A percentile compares a stretch with the other conserved stretches of the same genome.
These are phyloP conservation scores for Pyrenochaeta sp. DNA, from an alignment of 2,329 filamentous ascomycete genomes.

Conservation along the genomic window DNA sequence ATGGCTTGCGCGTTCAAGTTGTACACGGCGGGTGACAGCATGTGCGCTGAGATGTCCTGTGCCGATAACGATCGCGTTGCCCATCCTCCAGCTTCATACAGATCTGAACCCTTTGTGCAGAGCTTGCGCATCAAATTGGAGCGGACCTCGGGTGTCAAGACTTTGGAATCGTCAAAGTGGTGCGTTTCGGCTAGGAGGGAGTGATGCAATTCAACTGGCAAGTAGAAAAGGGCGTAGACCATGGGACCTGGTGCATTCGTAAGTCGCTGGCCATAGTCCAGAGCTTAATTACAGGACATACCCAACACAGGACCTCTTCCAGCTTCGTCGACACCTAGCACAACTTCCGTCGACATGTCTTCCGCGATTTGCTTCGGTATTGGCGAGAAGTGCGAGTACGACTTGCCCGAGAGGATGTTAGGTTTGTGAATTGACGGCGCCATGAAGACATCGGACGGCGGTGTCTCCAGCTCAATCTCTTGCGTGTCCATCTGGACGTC, in stretches of 20 bases:
- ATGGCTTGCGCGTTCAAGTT: conserved; percentile 97
- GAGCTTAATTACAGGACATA: conserved; percentile 42
- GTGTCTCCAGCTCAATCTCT: conserved; percentile 48
- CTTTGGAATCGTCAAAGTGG: conserved; percentile 95
- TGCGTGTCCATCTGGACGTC: conserved; percentile 46
- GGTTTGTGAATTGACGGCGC: conserved; percentile 56
- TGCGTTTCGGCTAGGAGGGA: conserved; percentile 79
- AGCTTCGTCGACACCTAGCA: conserved; percentile 91
- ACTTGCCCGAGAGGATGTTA: conserved; percentile 53
- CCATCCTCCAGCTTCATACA: conserved; percentile 78
- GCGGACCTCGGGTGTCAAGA: conserved; percentile 81
- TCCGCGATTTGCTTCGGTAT: conserved; percentile 52
- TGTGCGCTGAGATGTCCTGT: conserved; percentile 79
- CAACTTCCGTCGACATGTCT: conserved; percentile 67
- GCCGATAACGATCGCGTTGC: conserved; percentile 83
- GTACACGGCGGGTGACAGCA: conserved; percentile 74
- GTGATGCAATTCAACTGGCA: conserved; percentile 70
- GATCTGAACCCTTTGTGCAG: conserved; percentile 69
- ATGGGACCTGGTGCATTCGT: conserved; percentile 64
- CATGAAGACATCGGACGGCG: conserved; percentile 53
- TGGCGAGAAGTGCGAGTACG: conserved; percentile 59
- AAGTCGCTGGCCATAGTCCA: conserved; percentile 7
- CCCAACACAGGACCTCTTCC: conserved; percentile 93
- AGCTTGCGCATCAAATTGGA: conserved; percentile 75
- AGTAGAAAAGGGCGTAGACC: conserved; percentile 76